phyloP scores from a whole-genome alignment of 2,329 filamentous ascomycete species.

The Exophiala viscosa region DNA sequence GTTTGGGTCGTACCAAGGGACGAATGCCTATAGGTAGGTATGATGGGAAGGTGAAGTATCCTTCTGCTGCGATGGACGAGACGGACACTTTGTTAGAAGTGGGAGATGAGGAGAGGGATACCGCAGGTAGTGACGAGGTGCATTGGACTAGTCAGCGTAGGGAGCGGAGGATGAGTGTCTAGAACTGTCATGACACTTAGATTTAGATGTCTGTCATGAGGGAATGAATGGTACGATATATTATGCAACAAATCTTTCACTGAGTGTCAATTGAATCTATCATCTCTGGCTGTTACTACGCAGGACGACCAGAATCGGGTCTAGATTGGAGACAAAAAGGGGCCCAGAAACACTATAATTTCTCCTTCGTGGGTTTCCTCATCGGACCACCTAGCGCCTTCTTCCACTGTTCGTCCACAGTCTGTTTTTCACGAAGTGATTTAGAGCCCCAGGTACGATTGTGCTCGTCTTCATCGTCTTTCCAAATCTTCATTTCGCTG shows the following conservation, averaged over 20 bases:
- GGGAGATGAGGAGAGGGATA: neutral
- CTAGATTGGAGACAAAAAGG: neutral
- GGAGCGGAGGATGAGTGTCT: slow-evolving; percentile 13
- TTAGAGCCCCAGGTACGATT: slow-evolving; percentile 23
- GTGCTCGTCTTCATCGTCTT: slow-evolving; percentile 25
- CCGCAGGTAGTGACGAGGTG: neutral
- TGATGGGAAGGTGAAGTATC: slow-evolving; percentile 4
- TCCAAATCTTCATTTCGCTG: slow-evolving; percentile 25
- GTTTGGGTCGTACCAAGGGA: slow-evolving; percentile 6
- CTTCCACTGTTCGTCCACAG: slow-evolving; percentile 28
- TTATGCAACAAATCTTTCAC: too few relatives aligned
- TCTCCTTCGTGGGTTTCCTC: slow-evolving; percentile 22
- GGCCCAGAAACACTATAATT: slow-evolving; percentile 22
- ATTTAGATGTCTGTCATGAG: neutral
- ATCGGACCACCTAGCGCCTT: slow-evolving; percentile 25
- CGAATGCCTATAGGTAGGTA: slow-evolving; percentile 16
- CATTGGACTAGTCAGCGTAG: neutral
- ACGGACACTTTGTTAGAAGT: neutral
- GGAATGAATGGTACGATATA: too few relatives aligned
- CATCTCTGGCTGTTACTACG: neutral
- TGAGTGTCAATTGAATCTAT: neutral
- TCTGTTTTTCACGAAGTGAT: slow-evolving; percentile 26
- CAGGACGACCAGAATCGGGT: too few relatives aligned
- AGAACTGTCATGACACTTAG: too few relatives aligned
- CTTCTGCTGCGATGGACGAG: neutral